Evolutionary conservation across 2,329 filamentous ascomycete species (phyloP).

Genomic region (Fusarium miscanthi): DNA sequence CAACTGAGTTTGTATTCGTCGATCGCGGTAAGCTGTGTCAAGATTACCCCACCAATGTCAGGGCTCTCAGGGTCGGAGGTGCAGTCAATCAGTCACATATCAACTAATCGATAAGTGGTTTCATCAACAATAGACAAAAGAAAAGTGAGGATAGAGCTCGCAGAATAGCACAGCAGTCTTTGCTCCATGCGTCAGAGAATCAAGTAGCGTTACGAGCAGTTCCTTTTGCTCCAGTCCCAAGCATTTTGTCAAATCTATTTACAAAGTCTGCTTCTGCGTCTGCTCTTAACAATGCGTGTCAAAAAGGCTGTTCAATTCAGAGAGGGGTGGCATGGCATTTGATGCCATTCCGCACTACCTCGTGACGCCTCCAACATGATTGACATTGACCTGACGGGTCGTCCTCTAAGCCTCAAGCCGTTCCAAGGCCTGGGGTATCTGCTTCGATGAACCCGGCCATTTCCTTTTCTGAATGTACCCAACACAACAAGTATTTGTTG

Average conservation of each 20-base stretch:
- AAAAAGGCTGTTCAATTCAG: slow-evolving; percentile 38
- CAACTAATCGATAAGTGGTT: not conserved
- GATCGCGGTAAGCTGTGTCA: slow-evolving; percentile 4
- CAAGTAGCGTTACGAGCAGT: not conserved
- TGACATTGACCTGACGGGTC: slow-evolving; percentile 20
- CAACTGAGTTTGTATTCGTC: not conserved
- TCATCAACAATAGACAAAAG: not conserved
- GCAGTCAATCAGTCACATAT: not conserved
- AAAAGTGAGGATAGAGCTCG: not conserved
- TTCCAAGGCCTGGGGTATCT: slow-evolving; percentile 34
- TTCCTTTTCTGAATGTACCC: slow-evolving; percentile 28
- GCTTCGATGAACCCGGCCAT: slow-evolving; percentile 34
- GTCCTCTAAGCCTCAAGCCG: slow-evolving; percentile 33
- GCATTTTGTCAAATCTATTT: slow-evolving; percentile 24
- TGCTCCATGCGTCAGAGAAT: not conserved
- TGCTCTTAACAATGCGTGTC: slow-evolving; percentile 4
- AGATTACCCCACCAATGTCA: slow-evolving; percentile 23
- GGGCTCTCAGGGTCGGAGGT: not conserved
- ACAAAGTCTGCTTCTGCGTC: slow-evolving; percentile 14
- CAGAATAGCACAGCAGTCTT: not conserved
- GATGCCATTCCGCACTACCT: slow-evolving; percentile 12
- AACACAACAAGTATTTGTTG: slow-evolving; percentile 21
- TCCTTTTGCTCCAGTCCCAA: slow-evolving; percentile 13
- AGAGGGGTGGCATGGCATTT: slow-evolving; percentile 7
- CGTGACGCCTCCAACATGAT: slow-evolving; percentile 12